Base-by-base conservation (phyloP, 2,329 filamentous ascomycete species). In the Bipolaris gigantea region DNA sequence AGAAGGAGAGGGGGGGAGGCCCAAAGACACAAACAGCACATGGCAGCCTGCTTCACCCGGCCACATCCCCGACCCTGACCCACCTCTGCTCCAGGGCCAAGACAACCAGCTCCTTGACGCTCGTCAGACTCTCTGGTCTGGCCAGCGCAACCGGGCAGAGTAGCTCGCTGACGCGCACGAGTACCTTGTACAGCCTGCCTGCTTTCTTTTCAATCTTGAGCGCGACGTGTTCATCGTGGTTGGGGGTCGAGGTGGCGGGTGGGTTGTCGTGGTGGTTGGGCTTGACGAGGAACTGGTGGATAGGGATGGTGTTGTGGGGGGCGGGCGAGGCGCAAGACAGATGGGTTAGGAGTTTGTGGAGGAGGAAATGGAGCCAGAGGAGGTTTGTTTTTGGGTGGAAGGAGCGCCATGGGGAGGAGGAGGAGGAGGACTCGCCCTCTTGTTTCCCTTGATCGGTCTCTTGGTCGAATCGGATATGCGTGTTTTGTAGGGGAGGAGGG, bases 341-440 rank as follows among this genome's bases (percentile, higher is more conserved):
- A 48, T 78, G 71, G 40, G 72, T 64, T 21, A 86, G 70, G 0
- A 88, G 75, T 59, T 81, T 81, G 54, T 80, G 77, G 11, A 87
- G 76, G 4, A 88, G 71, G 64, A 85, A 86, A 45, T 85, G 80
- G 19, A 86, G 71, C 85, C 85, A 88, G 13, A 87, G 75, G 13
- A 86, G 75, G 60, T 88, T 88, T 2, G 85, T 86, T 50, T 79
- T 77, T 2, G 85, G 84, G 35, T 81, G 78, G 66, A 82, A 87
- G 27, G 76, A 70, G 10, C 74, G 69, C 84, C 85, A 88, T 38
- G n/a, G n/a, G n/a, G n/a, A n/a, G n/a, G n/a, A n/a, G n/a, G n/a
- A n/a, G n/a, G n/a, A n/a, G n/a, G n/a, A n/a, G n/a, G n/a, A n/a
- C n/a, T n/a, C n/a, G n/a, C n/a, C n/a, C n/a, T n/a, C n/a, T n/a